phyloP scores from a whole-genome alignment of 1,139 yeast species.

The Kluyveromyces marxianus region DNA sequence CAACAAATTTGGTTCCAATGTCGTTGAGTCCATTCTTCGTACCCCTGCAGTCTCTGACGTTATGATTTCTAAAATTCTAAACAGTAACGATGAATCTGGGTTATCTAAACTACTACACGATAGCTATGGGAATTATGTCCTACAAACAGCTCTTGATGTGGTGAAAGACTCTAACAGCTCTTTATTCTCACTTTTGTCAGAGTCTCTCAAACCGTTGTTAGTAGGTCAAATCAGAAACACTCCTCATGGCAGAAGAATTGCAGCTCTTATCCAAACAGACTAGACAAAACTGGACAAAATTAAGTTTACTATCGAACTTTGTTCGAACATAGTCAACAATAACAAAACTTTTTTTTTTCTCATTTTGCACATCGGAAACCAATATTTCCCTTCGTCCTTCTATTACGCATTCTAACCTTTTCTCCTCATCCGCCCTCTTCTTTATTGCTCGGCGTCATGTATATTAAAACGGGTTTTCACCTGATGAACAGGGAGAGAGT shows the following conservation, averaged over 20 bases:
- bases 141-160: slow-evolving; percentile 75
- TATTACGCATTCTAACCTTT: too few species aligned
- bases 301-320: not conserved
- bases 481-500: too few species aligned
- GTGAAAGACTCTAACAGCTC: slow-evolving; percentile 41
- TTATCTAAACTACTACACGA: slow-evolving; percentile 47
- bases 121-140: slow-evolving; percentile 75
- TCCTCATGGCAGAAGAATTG: slow-evolving; percentile 89
- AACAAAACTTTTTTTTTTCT: too few species aligned
- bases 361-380: too few species aligned
- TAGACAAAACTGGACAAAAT: not conserved
- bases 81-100: slow-evolving; percentile 36
- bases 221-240: slow-evolving; percentile 55
- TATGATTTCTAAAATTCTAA: slow-evolving; percentile 39
- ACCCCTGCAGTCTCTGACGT: slow-evolving; percentile 42
- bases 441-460: too few species aligned
- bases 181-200: slow-evolving; percentile 45
- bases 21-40: slow-evolving; percentile 80
- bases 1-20: slow-evolving; percentile 94
- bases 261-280: slow-evolving; percentile 30
- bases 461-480: too few species aligned
- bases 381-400: too few species aligned
- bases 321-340: too few species aligned
- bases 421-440: too few species aligned
- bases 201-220: slow-evolving; percentile 53